Percentiles rank a stretch among this genome's conserved stretches.
These are phyloP conservation scores for Maudiozyma turicensis DNA, from an alignment of 805 yeast genomes.

Conservation along the genomic window DNA sequence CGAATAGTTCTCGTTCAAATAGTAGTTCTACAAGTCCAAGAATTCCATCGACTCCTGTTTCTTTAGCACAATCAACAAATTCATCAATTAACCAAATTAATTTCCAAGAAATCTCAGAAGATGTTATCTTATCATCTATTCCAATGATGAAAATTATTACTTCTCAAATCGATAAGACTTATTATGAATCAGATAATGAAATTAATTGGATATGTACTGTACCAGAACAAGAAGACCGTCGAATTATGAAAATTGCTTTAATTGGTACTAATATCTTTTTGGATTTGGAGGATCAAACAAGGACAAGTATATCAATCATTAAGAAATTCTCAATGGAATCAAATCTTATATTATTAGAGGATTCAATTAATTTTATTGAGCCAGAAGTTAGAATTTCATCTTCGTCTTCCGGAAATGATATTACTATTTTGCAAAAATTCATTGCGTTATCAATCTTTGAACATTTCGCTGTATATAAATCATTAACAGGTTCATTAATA, in stretches of 20 bases:
- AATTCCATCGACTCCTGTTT: slow-evolving; percentile 1
- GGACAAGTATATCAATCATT: neutral
- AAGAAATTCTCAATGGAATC: neutral
- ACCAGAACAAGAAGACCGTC: neutral
- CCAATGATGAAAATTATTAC: slow-evolving; percentile 12
- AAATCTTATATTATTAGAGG: neutral
- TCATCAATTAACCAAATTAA: neutral
- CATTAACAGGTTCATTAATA: slow-evolving; percentile 23
- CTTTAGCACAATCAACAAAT: neutral
- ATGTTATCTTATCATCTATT: slow-evolving; percentile 4
- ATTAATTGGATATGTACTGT: slow-evolving; percentile 1
- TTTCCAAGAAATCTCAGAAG: slow-evolving; percentile 10
- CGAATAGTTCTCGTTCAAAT: slow-evolving; percentile 1
- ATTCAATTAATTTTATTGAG: slow-evolving; percentile 2
- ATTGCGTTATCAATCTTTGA: slow-evolving; percentile 18
- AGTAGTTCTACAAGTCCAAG: neutral
- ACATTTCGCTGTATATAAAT: slow-evolving; percentile 17
- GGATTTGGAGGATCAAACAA: neutral
- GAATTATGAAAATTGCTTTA: neutral
- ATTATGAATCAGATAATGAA: slow-evolving; percentile 7
- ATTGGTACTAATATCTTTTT: slow-evolving; percentile 3
- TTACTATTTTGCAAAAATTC: slow-evolving; percentile 5
- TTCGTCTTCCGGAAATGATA: too few species aligned
- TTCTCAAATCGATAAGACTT: slow-evolving; percentile 9
- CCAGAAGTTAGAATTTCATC: neutral